Evolutionary conservation across 495 filamentous ascomycete species (phyloP), one percentile per base, ranked within the genome.

Genomic region (Penicillium herquei): DNA sequence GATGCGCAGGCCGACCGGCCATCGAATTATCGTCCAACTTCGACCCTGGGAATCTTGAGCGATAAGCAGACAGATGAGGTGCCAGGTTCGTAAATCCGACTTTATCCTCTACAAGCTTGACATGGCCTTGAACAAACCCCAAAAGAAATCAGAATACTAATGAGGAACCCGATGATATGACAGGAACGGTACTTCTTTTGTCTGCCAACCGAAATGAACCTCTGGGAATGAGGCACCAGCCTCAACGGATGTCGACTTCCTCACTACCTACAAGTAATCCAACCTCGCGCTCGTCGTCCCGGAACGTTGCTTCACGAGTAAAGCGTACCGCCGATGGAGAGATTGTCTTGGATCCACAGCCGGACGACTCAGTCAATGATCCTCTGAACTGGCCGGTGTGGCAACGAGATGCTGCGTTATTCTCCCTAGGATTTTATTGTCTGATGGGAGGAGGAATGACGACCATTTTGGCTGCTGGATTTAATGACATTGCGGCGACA

Each of bases 401-500:
- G 88, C 82, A 91, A 33, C 77, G 94, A 70, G 91, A 97, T 75
- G 65, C 81, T 32, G 90, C 94, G 0, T 70, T 98, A 58, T 56
- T 96, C 6, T 94, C 88, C 0, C 75, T 98, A 10, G 92, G 94
- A 0, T 87, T 96, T 61, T 96, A 95, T 69, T 96, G 89, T 64
- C 84, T 96, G 80, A 76, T 97, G 52, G 93, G 93, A 51, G 93
- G 94, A 14, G 93, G 93, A 34, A 96, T 96, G 80, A 96, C 93
- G 0, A 88, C 93, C 0, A 78, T 96, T 32, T 77, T 98, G 7
- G 93, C 94, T 0, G 94, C 94, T 3, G 94, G 92, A 6, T 97
- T 98, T 70, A 84, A 81, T 14, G 76, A 94, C 40, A 89, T 98
- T 26, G 87, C 92, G 14, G 53, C 73, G 0, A 83, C 81, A 3